Evolutionary conservation across 2,329 filamentous ascomycete genomes (phyloP).

Genomic region (Claviceps arundinis): DNA sequence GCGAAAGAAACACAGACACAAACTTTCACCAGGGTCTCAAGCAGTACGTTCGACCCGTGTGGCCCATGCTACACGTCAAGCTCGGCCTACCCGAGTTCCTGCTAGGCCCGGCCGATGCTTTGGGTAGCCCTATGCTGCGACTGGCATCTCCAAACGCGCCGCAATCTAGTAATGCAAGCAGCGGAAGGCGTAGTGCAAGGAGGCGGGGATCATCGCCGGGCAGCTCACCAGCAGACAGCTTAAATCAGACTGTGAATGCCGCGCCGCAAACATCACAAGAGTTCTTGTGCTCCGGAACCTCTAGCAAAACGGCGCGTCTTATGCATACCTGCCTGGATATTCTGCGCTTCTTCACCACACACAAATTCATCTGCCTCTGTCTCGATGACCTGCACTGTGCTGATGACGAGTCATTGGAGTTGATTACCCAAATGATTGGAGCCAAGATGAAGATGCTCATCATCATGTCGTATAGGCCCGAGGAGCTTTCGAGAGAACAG

Average conservation of each 20-base stretch:
- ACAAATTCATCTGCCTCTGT: slow-evolving; percentile 80
- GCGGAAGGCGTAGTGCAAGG: slow-evolving; percentile 19
- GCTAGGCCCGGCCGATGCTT: slow-evolving; percentile 34
- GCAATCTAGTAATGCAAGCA: slow-evolving; percentile 11
- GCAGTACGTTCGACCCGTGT: slow-evolving; percentile 49
- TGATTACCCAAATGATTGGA: slow-evolving; percentile 68
- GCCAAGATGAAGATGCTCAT: slow-evolving; percentile 71
- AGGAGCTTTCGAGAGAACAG: slow-evolving; percentile 45
- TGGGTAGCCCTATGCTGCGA: slow-evolving; percentile 4
- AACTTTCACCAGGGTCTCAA: slow-evolving; percentile 48
- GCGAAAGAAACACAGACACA: slow-evolving; percentile 52
- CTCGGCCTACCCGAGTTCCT: slow-evolving; percentile 59
- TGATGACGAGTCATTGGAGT: slow-evolving; percentile 72
- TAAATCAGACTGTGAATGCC: slow-evolving; percentile 20
- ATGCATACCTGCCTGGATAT: slow-evolving; percentile 85
- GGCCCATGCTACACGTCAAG: slow-evolving; percentile 49
- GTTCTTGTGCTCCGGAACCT: slow-evolving; percentile 42
- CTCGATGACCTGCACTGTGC: slow-evolving; percentile 86
- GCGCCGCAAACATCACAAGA: slow-evolving; percentile 43
- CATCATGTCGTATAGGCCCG: slow-evolving; percentile 61
- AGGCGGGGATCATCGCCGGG: slow-evolving; percentile 38
- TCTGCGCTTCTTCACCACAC: slow-evolving; percentile 63
- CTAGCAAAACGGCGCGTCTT: slow-evolving; percentile 56
- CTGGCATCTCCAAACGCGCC: slow-evolving; percentile 1
- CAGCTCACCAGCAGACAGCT: slow-evolving; percentile 23